Base-by-base conservation (phyloP, 1,284 basidiomycete genomes). In the Pisolithus thermaeus region DNA sequence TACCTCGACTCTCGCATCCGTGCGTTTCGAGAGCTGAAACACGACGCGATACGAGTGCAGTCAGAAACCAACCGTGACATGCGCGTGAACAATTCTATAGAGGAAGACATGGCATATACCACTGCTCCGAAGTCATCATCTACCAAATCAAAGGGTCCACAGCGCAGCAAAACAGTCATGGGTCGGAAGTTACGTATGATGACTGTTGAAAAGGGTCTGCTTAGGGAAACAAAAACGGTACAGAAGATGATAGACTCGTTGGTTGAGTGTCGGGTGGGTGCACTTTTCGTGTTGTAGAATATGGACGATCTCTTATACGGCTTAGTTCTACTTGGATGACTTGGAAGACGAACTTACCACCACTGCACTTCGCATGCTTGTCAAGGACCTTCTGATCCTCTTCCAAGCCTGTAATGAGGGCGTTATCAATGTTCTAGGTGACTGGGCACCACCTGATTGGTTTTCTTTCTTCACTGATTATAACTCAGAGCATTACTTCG, bases 321-420 rank as follows among this genome's bases (percentile, higher is more conserved):
- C 36, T 6, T 58, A 94, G 88, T 97, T 99, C 70, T 99, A 97
- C 70, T 72, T 92, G 49, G 96, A 98, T 61, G 87, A 97, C 64
- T 73, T 96, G 23, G 87, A 92, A 61, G 95, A 99, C 64, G 91
- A 97, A 61, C 79, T 98, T 47, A 92, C 88, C 1, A 86, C 92
- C 52, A 84, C 90, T 1, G 92, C 97, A 1, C 78, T 97, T 54
- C 80, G 92, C 40, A 92, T 99, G 88, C 77, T 97, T n/a, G 90
- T 98, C 59, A 98, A 98, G 66, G 97, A 99, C 67, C 78, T 99
- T 7, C 78, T 99, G 46, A 90, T 97, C 51, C 76, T 99, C 18
- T 98, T 98, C 70, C 95, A 97, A 64, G 94, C 92, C 3, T 89
- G 93, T 54, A 99, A 99, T 62, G 96, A 99, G 66, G 96, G 96